Evolutionary conservation across 208 protist species (phyloP).

Genomic region (Acanthamoeba healyi): DNA sequence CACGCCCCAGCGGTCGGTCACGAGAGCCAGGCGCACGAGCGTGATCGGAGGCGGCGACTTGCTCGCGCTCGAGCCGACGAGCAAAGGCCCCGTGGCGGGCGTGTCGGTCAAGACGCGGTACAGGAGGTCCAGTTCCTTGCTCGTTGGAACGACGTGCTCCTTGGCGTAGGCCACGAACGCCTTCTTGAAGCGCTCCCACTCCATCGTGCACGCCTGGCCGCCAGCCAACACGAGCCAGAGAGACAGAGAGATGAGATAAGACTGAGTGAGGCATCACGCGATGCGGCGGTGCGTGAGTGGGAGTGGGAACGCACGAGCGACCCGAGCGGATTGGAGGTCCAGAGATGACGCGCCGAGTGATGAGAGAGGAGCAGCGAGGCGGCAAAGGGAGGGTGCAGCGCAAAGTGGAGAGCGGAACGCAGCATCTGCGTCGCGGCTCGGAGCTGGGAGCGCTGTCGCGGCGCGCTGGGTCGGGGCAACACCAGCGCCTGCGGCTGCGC

Average conservation of each 20-base stretch:
- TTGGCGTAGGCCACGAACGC: conserved; percentile 17
- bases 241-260: not conserved
- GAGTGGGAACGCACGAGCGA: not conserved
- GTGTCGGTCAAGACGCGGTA: not conserved
- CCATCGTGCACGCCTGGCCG: not conserved
- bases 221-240: not conserved
- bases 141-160: not conserved
- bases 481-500: not conserved
- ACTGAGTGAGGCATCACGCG: too few species aligned
- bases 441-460: not conserved
- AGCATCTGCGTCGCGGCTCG: not conserved
- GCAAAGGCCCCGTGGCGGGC: not conserved
- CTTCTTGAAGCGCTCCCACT: conserved; percentile 22
- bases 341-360: not conserved
- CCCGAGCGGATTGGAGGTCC: conserved; percentile 7
- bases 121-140: conserved; percentile 2
- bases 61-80: not conserved
- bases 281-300: too few species aligned
- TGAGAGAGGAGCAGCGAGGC: not conserved
- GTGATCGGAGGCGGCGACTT: not conserved
- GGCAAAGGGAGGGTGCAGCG: not conserved
- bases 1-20: not conserved
- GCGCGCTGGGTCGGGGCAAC: not conserved
- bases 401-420: not conserved
- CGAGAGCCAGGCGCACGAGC: not conserved